A percentile compares a stretch with the other conserved stretches of the same genome.
phyloP scores from a whole-genome alignment of 257 asterid species.

The Coffea eugenioides region DNA sequence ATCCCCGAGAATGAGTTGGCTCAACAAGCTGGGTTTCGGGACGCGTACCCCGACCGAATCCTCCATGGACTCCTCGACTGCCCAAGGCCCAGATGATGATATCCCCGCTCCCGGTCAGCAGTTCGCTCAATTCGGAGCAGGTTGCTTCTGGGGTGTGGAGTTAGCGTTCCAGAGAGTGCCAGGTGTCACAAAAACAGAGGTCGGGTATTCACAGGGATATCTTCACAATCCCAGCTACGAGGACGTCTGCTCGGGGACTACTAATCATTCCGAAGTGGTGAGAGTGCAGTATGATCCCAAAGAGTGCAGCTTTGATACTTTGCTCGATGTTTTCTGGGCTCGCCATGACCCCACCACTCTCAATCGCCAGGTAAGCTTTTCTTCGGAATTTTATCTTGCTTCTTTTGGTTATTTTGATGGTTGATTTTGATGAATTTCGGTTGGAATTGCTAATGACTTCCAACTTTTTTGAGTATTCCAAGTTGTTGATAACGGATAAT shows the following conservation, averaged over 20 bases:
- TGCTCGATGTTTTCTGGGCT: conserved; percentile 87
- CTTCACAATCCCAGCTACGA: conserved; percentile 70
- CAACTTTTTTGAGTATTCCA: not conserved
- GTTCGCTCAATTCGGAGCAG: conserved; percentile 90
- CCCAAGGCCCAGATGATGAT: conserved; percentile 80
- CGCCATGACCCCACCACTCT: conserved; percentile 95
- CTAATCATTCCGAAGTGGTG: conserved; percentile 85
- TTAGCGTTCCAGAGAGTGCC: conserved; percentile 85
- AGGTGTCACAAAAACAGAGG: conserved; percentile 82
- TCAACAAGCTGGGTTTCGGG: conserved; percentile 75
- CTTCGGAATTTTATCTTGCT: not conserved
- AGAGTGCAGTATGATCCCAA: conserved; percentile 86
- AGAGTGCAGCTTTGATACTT: conserved; percentile 59
- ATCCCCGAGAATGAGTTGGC: conserved; percentile 62
- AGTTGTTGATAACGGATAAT: not conserved
- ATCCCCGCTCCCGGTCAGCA: conserved; percentile 68
- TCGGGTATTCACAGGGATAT: conserved; percentile 76
- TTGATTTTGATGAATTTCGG: not conserved
- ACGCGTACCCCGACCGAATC: conserved; percentile 51
- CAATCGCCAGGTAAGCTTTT: conserved; percentile 70
- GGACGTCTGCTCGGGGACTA: conserved; percentile 73
- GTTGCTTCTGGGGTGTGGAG: conserved; percentile 99
- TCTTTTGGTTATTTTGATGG: not conserved
- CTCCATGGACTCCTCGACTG: conserved; percentile 48
- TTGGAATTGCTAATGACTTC: not conserved